Base-by-base conservation (phyloP, 148 eudicot genomes). In the Suaeda aralocaspica region DNA sequence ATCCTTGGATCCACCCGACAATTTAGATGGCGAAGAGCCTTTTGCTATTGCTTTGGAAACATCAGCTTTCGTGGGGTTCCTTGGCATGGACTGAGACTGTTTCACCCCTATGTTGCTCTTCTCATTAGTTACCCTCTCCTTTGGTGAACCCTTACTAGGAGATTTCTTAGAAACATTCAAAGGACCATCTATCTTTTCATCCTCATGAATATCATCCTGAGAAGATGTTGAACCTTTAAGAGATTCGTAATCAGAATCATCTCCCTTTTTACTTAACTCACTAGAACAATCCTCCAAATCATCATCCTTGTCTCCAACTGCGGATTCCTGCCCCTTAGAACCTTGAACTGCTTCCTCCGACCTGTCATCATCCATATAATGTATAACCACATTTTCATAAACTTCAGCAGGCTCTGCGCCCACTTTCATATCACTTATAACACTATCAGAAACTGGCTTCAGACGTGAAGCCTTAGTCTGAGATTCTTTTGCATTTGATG, bases 211-310 rank as follows among this genome's bases (percentile, higher is more conserved):
- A 79, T 84, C 96, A 33, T 85, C 91, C 45, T 79, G 86, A 44
- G 96, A 88, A 0, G 98, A 88, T 41, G 82, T 79, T 6, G 93
- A 83, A 78, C 87, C 98, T 79, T 78, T 82, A 58, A 74, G 39
- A 21, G 92, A 85, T 65, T 85, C 97, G 65, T 79, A 64, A 73
- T 89, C 97, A 28, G 97, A 91, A 48, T 83, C 89, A 28, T 87
- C 89, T 48, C 79, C 87, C 74, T 70, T 75, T 65, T 66, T 82
- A 50, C 76, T 79, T 46, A 72, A 28, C 64, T 79, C 92, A 79
- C 68, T 72, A 69, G 77, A 67, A 72, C 58, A 76, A 51, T 68
- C 74, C 64, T 76, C 81, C 59, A 75, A 34, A 67, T 50, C 64
- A 60, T 60, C 64, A 66, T 51, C 72, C 61, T 77, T 46, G 19